A percentile compares a stretch with the other conserved stretches of the same genome.
Evolutionary conservation across 306 rosid genomes (phyloP).

Genomic region (Quercus berberidifolia): DNA sequence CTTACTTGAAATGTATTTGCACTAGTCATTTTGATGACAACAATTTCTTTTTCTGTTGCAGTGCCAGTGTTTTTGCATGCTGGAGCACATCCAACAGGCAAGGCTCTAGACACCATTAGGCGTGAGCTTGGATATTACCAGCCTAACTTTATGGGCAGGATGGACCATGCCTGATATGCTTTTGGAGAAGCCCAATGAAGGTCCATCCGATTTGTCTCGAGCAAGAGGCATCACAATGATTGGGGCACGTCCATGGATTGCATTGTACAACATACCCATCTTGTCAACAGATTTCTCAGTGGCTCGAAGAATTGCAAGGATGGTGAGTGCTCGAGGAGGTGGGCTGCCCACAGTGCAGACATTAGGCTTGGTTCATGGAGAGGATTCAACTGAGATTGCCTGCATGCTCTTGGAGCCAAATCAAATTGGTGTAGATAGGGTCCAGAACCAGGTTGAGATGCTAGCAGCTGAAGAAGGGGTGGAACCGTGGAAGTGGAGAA

Average conservation of each 20-base stretch:
- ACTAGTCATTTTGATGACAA: too few relatives aligned
- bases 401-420: constrained; percentile 81
- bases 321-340: constrained; percentile 80
- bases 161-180: constrained; percentile 61
- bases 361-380: constrained; percentile 48
- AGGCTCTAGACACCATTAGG: constrained; percentile 62
- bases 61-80: constrained; percentile 78
- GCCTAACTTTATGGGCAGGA: constrained; percentile 72
- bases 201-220: constrained; percentile 45
- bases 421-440: constrained; percentile 64
- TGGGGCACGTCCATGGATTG: constrained; percentile 75
- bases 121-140: constrained; percentile 57
- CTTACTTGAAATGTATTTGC: too few relatives aligned
- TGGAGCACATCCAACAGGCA: constrained; percentile 83
- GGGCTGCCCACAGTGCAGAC: constrained; percentile 82
- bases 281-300: constrained; percentile 45
- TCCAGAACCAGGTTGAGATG: constrained; percentile 63
- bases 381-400: constrained; percentile 61
- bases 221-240: constrained; percentile 67
- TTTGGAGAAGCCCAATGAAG: constrained; percentile 58
- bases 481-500: constrained; percentile 71
- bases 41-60: constrained; percentile 26
- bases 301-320: constrained; percentile 53
- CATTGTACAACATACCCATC: constrained; percentile 64
- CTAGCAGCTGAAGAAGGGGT: constrained; percentile 67